Evolutionary conservation across 2,329 filamentous ascomycete genomes (phyloP), one percentile per base, ranked within the genome.

Genomic region (Trichoderma sp.): DNA sequence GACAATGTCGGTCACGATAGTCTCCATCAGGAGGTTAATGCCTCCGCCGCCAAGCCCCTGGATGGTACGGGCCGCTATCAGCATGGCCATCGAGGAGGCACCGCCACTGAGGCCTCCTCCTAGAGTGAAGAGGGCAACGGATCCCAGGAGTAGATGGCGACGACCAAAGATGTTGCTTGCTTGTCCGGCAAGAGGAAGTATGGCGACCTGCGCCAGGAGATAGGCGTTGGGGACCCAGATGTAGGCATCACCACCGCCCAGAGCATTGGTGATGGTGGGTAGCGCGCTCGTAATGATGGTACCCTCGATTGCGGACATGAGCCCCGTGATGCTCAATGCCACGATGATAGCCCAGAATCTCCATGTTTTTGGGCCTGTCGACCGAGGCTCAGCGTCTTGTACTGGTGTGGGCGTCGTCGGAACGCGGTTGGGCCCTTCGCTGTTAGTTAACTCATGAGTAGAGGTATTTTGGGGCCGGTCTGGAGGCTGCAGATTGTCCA

Each of bases 251-350:
- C 69, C 69, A 4, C 47, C 69, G 5, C 57, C 34, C 17, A 71
- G 32, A 32, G 30, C 69, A 6, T 62, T 53, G 6, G 69, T 66
- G 63, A 71, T 71, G 9, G 85, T 86, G 0, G 88, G 88, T 12
- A 90, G 82, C 3, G 88, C 86, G 0, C 88, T 88, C 3, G 88
- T 85, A 43, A 90, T 82, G 75, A 89, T 88, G 12, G 86, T 88
- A 1, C 83, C 77, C 74, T 85, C 86, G 76, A 85, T 79, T 1
- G 83, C 81, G 9, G 81, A 77, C 11, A 85, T 79, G 72, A 84
- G 80, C 6, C 83, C 63, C 12, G 75, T 75, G 36, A 75, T 73
- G 68, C 65, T 71, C 3, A 76, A 71, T 13, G 72, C 74, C 20
- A 68, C 59, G 32, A 76, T 68, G 50, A 76, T 65, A 13, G 75